Percentiles rank a stretch among this genome's conserved stretches.
These are phyloP conservation scores for Tagetes patula DNA, from an alignment of 129 eudicot genomes.

Conservation along the genomic window DNA sequence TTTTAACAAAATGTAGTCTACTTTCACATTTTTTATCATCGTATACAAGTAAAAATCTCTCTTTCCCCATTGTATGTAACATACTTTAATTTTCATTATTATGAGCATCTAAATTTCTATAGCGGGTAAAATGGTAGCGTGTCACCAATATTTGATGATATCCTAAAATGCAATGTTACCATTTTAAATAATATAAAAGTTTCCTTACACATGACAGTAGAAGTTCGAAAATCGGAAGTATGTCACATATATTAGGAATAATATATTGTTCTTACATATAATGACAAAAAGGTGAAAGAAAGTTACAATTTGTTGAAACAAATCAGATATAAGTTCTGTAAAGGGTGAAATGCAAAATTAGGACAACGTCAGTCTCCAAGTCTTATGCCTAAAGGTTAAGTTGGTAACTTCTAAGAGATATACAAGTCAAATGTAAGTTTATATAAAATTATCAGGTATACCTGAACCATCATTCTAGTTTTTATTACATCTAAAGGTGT, in stretches of 20 bases:
- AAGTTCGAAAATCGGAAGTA: too few relatives aligned
- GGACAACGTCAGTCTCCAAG: neutral
- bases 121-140: neutral
- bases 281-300: neutral
- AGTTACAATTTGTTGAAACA: neutral
- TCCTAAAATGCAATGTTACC: neutral
- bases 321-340: neutral
- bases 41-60: neutral
- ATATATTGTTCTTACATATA: neutral
- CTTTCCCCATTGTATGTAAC: neutral
- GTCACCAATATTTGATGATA: neutral
- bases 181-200: neutral
- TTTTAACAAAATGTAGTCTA: neutral
- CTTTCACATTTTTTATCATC: neutral
- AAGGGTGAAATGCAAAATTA: neutral
- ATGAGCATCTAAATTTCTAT: neutral
- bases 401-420: neutral
- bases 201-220: neutral
- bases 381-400: neutral
- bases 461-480: constrained; percentile 86
- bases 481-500: constrained; percentile 83
- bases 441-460: neutral
- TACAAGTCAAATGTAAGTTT: neutral
- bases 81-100: neutral
- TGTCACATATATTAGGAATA: too few relatives aligned